A percentile compares a stretch with the other conserved stretches of the same genome.
phyloP scores from a whole-genome alignment of 2,329 filamentous ascomycete species.

The Trichoderma citrinoviride region DNA sequence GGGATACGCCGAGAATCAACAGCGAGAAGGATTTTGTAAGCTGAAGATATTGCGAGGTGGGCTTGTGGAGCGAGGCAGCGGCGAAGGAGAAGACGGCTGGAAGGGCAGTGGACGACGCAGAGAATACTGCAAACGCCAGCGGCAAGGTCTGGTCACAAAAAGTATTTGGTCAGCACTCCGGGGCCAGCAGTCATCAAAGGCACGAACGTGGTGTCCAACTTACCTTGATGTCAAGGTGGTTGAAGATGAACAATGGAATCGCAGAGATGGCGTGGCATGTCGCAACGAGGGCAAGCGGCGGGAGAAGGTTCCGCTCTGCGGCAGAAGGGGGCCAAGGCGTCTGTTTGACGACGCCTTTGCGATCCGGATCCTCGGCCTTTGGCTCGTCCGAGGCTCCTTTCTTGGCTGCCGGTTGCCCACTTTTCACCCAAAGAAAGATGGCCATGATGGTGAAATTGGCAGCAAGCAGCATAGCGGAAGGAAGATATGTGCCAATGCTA shows the following conservation, averaged over 20 bases:
- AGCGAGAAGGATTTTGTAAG: constrained; percentile 89
- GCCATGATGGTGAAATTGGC: constrained; percentile 95
- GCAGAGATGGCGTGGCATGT: constrained; percentile 73
- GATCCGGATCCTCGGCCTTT: background rate
- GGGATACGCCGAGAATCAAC: constrained; percentile 85
- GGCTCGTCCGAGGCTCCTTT: constrained; percentile 15
- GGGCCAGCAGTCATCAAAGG: background rate
- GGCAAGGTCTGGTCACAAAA: constrained; percentile 43
- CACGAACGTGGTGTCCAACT: constrained; percentile 31
- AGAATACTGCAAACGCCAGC: constrained; percentile 57
- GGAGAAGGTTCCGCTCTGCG: constrained; percentile 56
- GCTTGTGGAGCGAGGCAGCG: constrained; percentile 50
- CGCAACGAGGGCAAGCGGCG: constrained; percentile 71
- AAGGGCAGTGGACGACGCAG: constrained; percentile 52
- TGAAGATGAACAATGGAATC: constrained; percentile 83
- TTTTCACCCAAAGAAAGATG: constrained; percentile 89
- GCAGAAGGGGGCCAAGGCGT: background rate
- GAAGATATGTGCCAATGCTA: constrained; percentile 95
- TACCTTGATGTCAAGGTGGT: constrained; percentile 66
- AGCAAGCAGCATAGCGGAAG: constrained; percentile 94
- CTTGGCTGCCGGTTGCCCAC: constrained; percentile 54
- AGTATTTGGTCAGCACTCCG: background rate
- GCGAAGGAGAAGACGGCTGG: constrained; percentile 56
- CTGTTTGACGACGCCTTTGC: background rate
- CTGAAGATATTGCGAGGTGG: constrained; percentile 67